A percentile compares a stretch with the other conserved stretches of the same genome.
Conservation (phyloP, 495 filamentous ascomycete genomes). For the Zalerion maritima region DNA sequence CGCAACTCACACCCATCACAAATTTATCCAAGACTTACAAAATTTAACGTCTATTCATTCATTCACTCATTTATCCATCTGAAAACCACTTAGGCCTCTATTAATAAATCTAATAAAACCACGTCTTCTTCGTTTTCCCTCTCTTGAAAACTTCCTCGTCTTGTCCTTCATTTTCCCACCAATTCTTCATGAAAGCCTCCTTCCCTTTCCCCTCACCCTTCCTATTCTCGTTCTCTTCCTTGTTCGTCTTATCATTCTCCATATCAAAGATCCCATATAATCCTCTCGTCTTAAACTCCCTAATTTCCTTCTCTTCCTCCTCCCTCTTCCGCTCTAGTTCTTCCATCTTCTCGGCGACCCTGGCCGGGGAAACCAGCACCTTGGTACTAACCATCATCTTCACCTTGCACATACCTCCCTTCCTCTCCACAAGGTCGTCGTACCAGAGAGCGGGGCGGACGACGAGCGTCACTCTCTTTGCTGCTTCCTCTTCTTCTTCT, state of each 20-base stretch:
- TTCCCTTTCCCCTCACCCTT: background rate
- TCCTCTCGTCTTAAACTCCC: background rate
- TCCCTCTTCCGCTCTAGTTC: background rate
- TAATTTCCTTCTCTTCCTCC: background rate
- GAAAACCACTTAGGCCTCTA: conserved; percentile 1
- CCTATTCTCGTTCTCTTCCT: background rate
- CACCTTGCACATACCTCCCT: too few species aligned
- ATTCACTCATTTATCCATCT: too few species aligned
- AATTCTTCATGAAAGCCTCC: background rate
- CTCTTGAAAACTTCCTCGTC: background rate
- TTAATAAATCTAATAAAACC: background rate
- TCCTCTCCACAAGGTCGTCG: too few species aligned
- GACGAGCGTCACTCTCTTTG: too few species aligned
- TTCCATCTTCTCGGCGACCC: too few species aligned
- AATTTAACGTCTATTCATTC: too few species aligned
- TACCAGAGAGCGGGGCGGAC: too few species aligned
- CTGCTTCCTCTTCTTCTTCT: too few species aligned
- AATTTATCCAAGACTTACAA: too few species aligned
- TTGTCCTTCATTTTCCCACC: background rate
- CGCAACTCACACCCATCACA: too few species aligned
- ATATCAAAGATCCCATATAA: background rate
- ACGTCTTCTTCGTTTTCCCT: background rate
- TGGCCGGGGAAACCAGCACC: too few species aligned
- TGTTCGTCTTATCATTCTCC: background rate
- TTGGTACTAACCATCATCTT: too few species aligned